These are phyloP conservation scores for Hawksworthiomyces lignivorus DNA, from an alignment of 2,329 filamentous ascomycete genomes.

Conservation along the genomic window DNA sequence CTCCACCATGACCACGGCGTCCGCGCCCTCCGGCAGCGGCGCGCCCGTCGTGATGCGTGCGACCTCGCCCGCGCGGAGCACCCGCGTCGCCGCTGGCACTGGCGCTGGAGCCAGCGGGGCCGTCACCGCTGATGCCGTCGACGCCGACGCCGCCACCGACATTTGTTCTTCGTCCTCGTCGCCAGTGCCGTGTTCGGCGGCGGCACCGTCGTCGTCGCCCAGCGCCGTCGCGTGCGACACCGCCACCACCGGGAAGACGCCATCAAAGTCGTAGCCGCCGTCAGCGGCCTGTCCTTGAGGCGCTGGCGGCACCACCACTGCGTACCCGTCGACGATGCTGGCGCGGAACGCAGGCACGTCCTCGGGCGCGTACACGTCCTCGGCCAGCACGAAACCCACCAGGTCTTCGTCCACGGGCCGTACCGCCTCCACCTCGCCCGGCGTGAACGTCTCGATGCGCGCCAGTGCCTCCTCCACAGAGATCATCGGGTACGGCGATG, in stretches of 20 bases:
- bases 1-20: conserved; percentile 93
- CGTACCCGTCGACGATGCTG: conserved; percentile 96
- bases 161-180: too few species aligned
- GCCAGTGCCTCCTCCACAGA: conserved; percentile 72
- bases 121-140: too few species aligned
- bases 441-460: conserved; percentile 66
- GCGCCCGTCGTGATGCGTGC: conserved; percentile 92
- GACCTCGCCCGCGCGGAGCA: conserved; percentile 67
- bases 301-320: conserved; percentile 56
- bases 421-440: conserved; percentile 48
- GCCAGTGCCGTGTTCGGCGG: conserved; percentile 44
- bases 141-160: too few species aligned
- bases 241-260: conserved; percentile 76
- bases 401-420: conserved; percentile 56
- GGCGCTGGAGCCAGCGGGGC: too few species aligned
- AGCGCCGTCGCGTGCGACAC: conserved; percentile 79
- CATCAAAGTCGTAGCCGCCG: conserved; percentile 57
- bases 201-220: too few species aligned
- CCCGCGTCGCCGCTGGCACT: too few species aligned
- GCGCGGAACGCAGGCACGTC: conserved; percentile 88
- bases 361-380: conserved; percentile 72
- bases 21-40: conserved; percentile 79
- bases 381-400: conserved; percentile 71
- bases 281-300: not conserved
- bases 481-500: conserved; percentile 89